Base-by-base conservation (phyloP, 2,329 filamentous ascomycete genomes). In the Fusarium poae region DNA sequence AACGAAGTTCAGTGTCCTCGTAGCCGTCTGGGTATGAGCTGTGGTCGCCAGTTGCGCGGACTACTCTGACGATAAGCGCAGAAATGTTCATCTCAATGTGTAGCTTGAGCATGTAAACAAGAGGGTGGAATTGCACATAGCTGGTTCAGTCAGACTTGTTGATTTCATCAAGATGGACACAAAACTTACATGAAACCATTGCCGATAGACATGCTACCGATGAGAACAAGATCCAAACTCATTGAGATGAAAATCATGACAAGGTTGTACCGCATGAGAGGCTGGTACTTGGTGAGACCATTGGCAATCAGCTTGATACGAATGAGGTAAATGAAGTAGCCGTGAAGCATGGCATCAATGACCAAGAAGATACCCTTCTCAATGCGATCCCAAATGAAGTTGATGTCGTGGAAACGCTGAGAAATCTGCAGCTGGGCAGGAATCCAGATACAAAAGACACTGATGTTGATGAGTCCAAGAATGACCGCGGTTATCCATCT, bases 271-370 rank as follows among this genome's bases (percentile, higher is more conserved):
- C 75, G 75, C 27, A 83, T 78, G 18, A 85, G 76, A n/a, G 77
- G 74, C 57, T 79, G 79, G 65, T 85, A 85, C 67, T 85, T 85
- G 6, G 78, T 79, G 2, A 85, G 76, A 7, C 84, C 83, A 37
- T 83, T 80, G 34, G 77, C 46, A 21, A 71, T 68, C 16, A 65
- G 34, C 54, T 69, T 84, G 55, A 84, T 84, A 61, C 84, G 82
- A 70, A 84, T 80, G 2, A 85, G 74, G n/a, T 82, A 77, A 20
- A 72, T 57, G 10, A 63, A 70, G 54, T 75, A 72, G 3, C 69
- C 53, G 64, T 84, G 81, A 11, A 83, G 75, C 6, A 52, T n/a
- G 3, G 57, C 67, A 21, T 71, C 68, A 4, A 71, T 44, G 4
- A 71, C 10, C 13, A 65, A 35, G 39, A 69, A 71, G 2, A 71